These are phyloP conservation scores for Pythium vanterpoolii DNA, from an alignment of 352 stramenopile species.

Conservation along the genomic window DNA sequence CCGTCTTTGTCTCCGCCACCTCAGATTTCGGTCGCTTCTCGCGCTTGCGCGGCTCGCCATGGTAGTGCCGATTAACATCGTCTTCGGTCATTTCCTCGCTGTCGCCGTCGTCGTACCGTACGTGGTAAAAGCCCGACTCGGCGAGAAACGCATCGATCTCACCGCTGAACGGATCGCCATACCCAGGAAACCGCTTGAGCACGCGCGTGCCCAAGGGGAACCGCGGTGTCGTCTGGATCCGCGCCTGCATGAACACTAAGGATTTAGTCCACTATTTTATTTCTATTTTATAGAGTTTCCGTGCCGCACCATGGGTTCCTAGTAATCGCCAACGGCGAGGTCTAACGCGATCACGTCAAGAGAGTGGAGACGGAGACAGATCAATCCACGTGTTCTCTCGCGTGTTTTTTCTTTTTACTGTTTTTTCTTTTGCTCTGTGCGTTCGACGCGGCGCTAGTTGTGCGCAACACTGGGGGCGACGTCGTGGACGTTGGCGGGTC, in stretches of 20 bases:
- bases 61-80: constrained; percentile 48
- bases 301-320: background rate
- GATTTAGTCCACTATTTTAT: background rate
- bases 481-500: background rate
- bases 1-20: background rate
- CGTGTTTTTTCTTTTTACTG: background rate
- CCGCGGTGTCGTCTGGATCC: constrained; percentile 42
- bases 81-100: constrained; percentile 82
- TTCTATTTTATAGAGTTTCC: background rate
- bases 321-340: background rate
- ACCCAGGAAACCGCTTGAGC: constrained; percentile 68
- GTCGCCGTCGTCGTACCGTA: constrained; percentile 76
- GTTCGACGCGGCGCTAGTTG: no score
- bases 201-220: constrained; percentile 64
- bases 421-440: background rate
- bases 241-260: constrained; percentile 27
- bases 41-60: constrained; percentile 12
- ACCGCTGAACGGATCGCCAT: constrained; percentile 51
- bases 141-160: constrained; percentile 49
- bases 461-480: no score
- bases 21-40: background rate
- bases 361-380: background rate
- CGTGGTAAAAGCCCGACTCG: constrained; percentile 64
- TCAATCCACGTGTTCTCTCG: background rate
- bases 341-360: background rate